These are phyloP conservation scores for Tubosaeta brunneosetosa DNA, from an alignment of 768 basidiomycete species.

Conservation along the genomic window DNA sequence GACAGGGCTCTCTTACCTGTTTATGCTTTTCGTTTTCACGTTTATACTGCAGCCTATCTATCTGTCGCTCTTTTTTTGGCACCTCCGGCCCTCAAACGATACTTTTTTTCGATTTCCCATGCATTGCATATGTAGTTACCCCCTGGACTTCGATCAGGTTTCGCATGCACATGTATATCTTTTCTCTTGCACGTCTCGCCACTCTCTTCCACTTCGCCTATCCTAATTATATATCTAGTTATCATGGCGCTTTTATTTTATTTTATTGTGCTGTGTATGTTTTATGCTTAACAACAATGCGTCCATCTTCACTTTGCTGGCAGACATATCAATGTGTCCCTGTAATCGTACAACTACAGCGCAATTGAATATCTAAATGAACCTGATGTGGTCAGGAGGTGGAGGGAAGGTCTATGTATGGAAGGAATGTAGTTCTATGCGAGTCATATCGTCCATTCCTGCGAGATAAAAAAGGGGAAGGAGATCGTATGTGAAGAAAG, in stretches of 20 bases:
- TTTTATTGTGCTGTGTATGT: constrained; percentile 7
- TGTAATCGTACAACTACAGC: constrained; percentile 19
- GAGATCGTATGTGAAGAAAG: constrained; percentile 1
- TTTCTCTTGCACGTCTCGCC: neutral
- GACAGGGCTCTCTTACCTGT: neutral
- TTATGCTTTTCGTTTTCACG: constrained; percentile 5
- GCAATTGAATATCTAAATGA: constrained; percentile 11
- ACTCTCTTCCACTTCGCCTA: constrained; percentile 7
- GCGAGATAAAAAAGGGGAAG: neutral
- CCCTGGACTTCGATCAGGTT: constrained; percentile 8
- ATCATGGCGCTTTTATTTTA: neutral
- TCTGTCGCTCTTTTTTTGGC: constrained; percentile 5
- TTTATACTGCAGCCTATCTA: constrained; percentile 18
- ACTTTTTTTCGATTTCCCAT: neutral
- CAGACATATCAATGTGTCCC: constrained; percentile 1
- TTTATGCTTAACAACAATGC: neutral
- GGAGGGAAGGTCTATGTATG: constrained; percentile 6
- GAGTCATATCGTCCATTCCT: constrained; percentile 16
- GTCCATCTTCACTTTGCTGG: neutral
- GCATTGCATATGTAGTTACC: constrained; percentile 9
- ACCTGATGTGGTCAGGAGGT: neutral
- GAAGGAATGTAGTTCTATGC: constrained; percentile 14
- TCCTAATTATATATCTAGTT: neutral
- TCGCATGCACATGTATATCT: constrained; percentile 1
- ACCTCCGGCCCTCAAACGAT: too few relatives aligned